A percentile compares a stretch with the other conserved stretches of the same genome.
phyloP scores from a whole-genome alignment of 257 asterid species.

The Rehmannia glutinosa region DNA sequence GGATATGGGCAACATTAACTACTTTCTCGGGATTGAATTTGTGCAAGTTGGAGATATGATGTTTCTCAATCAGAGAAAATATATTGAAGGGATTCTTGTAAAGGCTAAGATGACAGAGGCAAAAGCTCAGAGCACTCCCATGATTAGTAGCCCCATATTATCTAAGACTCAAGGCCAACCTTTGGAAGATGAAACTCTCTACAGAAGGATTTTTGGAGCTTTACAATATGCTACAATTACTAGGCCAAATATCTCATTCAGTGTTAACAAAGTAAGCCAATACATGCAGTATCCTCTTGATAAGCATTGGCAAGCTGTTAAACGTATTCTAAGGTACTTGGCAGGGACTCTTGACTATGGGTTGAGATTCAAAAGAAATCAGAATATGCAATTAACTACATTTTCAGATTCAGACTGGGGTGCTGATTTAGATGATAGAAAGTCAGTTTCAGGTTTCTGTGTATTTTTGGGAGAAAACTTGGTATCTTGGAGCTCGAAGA shows the following conservation, averaged over 20 bases:
- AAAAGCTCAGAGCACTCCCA: no score
- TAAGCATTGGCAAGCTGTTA: neutral
- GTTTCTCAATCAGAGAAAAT: no score
- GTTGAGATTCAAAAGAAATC: no score
- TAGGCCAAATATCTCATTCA: neutral
- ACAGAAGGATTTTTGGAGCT: neutral
- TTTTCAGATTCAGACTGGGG: no score
- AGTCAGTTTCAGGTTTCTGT: neutral
- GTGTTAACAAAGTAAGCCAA: neutral
- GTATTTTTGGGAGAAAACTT: neutral
- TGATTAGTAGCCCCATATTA: neutral
- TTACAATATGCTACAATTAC: neutral
- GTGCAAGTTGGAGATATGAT: no score
- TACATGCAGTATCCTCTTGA: neutral
- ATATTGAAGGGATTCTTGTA: no score
- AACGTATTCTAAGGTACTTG: neutral
- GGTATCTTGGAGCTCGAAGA: neutral
- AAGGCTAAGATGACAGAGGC: no score
- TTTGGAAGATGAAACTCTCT: neutral
- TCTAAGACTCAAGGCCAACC: neutral
- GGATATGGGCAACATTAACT: no score
- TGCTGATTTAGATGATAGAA: no score
- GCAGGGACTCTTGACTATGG: neutral
- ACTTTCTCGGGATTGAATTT: no score
- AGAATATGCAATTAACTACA: no score